Percentiles rank a stretch among this genome's conserved stretches.
These are phyloP conservation scores for Russula vinacea DNA, from an alignment of 768 basidiomycete species.

Conservation along the genomic window DNA sequence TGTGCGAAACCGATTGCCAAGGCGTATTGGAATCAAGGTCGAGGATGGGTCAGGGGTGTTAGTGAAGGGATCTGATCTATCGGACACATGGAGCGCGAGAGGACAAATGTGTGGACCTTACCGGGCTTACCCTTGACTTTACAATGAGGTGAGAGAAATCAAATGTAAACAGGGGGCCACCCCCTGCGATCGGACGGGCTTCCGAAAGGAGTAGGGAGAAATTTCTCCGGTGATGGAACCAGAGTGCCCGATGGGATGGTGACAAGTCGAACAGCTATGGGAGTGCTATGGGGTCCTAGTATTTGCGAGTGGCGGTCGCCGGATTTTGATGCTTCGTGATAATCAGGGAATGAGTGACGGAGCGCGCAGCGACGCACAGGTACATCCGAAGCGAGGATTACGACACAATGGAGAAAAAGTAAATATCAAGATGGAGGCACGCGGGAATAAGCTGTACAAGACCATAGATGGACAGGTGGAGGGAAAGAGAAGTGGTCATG, in stretches of 20 bases:
- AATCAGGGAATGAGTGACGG: constrained; percentile 22
- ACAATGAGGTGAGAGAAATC: constrained; percentile 12
- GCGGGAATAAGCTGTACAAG: neutral
- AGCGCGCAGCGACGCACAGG: constrained; percentile 20
- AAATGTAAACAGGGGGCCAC: constrained; percentile 13
- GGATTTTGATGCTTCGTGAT: constrained; percentile 17
- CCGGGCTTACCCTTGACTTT: constrained; percentile 8
- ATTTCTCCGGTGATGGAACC: constrained; percentile 5
- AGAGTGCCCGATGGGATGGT: constrained; percentile 12
- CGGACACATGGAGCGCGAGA: neutral
- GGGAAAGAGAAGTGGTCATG: neutral
- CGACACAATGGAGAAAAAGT: constrained; percentile 2
- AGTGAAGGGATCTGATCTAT: neutral
- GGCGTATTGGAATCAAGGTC: constrained; percentile 11
- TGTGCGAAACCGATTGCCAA: constrained; percentile 11
- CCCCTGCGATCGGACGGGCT: constrained; percentile 11
- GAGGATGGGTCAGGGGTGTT: constrained; percentile 7
- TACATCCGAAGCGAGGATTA: constrained; percentile 18
- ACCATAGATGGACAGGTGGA: neutral
- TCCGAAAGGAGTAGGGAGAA: constrained; percentile 13
- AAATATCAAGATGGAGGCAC: constrained; percentile 1
- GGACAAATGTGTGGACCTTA: neutral
- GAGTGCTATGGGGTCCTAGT: constrained; percentile 6
- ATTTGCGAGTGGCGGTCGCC: constrained; percentile 10
- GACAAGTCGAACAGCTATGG: constrained; percentile 7